Evolutionary conservation across 2,329 filamentous ascomycete species (phyloP), one percentile per base, ranked within the genome.

Genomic region (Golovinomyces cichoracearum): DNA sequence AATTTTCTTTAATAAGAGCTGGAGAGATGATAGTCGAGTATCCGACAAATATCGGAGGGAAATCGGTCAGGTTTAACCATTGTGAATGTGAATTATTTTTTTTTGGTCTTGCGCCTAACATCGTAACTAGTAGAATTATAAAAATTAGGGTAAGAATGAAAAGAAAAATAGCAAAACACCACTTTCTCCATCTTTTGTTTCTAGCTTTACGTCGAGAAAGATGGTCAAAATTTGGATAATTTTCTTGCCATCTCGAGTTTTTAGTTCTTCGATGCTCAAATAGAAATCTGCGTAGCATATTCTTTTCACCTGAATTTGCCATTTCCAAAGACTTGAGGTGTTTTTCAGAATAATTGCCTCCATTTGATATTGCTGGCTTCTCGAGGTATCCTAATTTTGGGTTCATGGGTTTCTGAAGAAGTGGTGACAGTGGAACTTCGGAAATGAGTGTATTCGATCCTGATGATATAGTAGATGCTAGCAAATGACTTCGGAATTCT

Each of bases 41-140:
- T 0, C 86, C 88, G 0, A 82, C 88, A 1, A 83, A 83, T 57
- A 94, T 83, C 0, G 85, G 80, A 17, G 86, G 86, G 55, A 83
- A 93, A 47, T 78, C 76, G 1, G 86, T 92, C 52, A 92, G 62
- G 59, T 93, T 93, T 50, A 93, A 68, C 80, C 83, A 94, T 45
- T 70, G 64, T 1, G 71, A 69, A 19, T 54, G 53, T 23, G 53
- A 49, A 25, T 53, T 51, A 7, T 66, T 63, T 0, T 64, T 61
- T 3, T 60, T 67, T 51, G 49, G 55, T 56, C 57, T 65, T 57
- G 37, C 50, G 57, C 58, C 63, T 38, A 83, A 63, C 1, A 73
- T 68, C 12, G 76, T 69, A 0, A 70, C 71, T 10, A 84, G 64
- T 1, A 73, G 66, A 21, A 79, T 61, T 15, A 69, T 66, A 10